Evolutionary conservation across 495 filamentous ascomycete species (phyloP).

Genomic region (Daldinia caldariorum): DNA sequence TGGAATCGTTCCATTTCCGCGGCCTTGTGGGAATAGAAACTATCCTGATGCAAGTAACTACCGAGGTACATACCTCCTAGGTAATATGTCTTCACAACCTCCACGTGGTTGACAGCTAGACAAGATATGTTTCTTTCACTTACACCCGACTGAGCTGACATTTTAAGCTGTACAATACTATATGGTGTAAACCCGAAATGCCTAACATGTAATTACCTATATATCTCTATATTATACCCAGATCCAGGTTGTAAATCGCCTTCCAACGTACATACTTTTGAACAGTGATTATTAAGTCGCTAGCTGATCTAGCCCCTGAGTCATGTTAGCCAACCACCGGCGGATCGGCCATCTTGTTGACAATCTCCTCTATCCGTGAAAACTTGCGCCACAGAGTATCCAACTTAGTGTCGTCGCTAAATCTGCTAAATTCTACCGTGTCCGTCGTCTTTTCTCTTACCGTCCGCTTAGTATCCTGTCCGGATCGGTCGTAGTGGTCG

Average conservation of each 20-base stretch:
- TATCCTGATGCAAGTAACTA: not conserved
- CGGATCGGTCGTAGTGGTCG: not conserved
- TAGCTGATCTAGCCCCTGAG: not conserved
- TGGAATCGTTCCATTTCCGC: not conserved
- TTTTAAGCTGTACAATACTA: not conserved
- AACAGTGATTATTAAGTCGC: not conserved
- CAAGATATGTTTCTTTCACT: not conserved
- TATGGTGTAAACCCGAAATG: too few species aligned
- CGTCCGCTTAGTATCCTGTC: slow-evolving; percentile 1
- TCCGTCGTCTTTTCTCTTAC: slow-evolving; percentile 24
- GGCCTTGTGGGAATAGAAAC: slow-evolving; percentile 1
- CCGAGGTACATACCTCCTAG: too few species aligned
- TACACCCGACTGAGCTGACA: not conserved
- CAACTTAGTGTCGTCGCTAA: not conserved
- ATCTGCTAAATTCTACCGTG: slow-evolving; percentile 14
- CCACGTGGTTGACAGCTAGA: not conserved
- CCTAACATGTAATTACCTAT: not conserved
- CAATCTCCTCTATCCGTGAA: not conserved
- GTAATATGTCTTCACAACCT: not conserved
- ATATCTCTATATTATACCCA: not conserved
- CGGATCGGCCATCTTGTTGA: not conserved
- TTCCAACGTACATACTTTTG: not conserved
- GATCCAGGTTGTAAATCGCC: not conserved
- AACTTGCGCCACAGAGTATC: slow-evolving; percentile 5
- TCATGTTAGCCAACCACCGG: not conserved